Evolutionary conservation across 73 alveolate species (phyloP).

Genomic region (Effrenium voratum): DNA sequence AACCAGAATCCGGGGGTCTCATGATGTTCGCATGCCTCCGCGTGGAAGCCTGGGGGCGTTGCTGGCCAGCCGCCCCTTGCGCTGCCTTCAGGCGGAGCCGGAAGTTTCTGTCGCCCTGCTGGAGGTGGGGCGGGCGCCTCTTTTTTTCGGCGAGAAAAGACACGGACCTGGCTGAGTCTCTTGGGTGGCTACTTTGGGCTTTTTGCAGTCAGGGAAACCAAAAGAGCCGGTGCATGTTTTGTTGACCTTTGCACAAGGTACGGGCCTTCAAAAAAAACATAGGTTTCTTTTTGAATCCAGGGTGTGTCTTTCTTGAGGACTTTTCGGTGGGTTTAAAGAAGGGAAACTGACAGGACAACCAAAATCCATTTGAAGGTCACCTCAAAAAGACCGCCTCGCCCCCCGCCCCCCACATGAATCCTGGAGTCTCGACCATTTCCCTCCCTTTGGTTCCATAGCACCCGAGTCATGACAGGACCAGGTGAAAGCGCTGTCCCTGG

Average conservation of each 20-base stretch:
- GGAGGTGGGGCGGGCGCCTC: slow-evolving; percentile 5
- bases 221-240: neutral
- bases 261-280: neutral
- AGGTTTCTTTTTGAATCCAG: neutral
- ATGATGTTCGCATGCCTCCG: neutral
- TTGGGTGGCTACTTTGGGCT: neutral
- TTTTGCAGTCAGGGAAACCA: neutral
- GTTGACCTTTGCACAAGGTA: neutral
- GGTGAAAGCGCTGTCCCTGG: neutral
- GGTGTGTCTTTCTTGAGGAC: neutral
- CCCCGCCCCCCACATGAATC: neutral
- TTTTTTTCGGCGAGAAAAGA: neutral
- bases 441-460: neutral
- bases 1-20: neutral
- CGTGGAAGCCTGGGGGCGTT: neutral
- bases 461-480: slow-evolving; percentile 20
- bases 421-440: neutral
- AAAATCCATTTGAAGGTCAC: too few relatives aligned
- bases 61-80: neutral
- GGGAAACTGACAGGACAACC: too few relatives aligned
- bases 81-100: neutral
- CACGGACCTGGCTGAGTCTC: neutral
- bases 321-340: neutral
- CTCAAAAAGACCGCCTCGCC: neutral
- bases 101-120: slow-evolving; percentile 35